Evolutionary conservation across 306 rosid genomes (phyloP), one percentile per base, ranked within the genome.

Genomic region (Prunus mira): DNA sequence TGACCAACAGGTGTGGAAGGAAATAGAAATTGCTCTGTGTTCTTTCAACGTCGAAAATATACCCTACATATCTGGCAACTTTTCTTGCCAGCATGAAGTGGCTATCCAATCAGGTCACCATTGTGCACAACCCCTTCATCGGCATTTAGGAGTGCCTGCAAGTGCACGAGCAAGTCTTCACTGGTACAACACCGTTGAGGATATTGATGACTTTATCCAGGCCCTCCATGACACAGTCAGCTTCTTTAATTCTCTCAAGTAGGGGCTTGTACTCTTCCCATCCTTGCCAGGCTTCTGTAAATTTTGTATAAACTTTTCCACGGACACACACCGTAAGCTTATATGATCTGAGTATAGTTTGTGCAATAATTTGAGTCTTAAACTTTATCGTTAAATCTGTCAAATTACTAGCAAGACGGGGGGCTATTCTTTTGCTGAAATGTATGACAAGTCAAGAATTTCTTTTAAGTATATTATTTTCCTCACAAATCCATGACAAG

Each of bases 71-170:
- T 82, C 85, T 95, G 76, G 97, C 97, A 3, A 90, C 92, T 22
- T 82, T 95, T 84, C 92, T 95, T 50, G 98, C 76, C 96, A 95
- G 98, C 97, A 95, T 76, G 97, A 97, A 71, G 96, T 92, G 80
- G 98, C 98, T 17, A 89, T 92, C 83, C 82, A 97, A 68, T 95
- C 97, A 4, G 97, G 98, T 71, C 97, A 95, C 89, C 98, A 95
- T 78, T 95, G 93, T 79, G 97, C 97, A 12, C 97, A 90, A 78
- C 97, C 98, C 60, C 97, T 92, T 55, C 98, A 92, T 85, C 89
- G 91, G n/a, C 15, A 66, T 79, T 79, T 95, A 12, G 97, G 97
- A 41, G 84, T 92, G 67, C 81, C 51, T 43, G 76, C 98, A 15
- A 92, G 97, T 30, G 97, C 97, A 2, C 91, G 93, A 0, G 97